Percentiles rank a stretch among this genome's conserved stretches.
Conservation (phyloP, 495 filamentous ascomycete species). For the Aspergillus sparsus region DNA sequence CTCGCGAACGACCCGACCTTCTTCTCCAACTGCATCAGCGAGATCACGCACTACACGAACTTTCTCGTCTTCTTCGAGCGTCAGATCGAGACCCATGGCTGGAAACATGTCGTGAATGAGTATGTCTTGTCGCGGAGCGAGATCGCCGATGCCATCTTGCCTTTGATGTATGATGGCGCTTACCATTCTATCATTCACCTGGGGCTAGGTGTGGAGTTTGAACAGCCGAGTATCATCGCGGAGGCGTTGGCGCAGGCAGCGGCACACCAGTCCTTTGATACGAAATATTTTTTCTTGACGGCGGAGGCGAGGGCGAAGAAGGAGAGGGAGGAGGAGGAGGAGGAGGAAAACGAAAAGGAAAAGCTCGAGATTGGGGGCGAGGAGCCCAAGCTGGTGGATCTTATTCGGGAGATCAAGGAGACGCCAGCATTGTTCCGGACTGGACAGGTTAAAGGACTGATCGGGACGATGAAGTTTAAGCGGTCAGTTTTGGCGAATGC, state of each 20-base stretch:
- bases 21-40: constrained; percentile 23
- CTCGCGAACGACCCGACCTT: constrained; percentile 21
- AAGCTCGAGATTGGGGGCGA: background rate
- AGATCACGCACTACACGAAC: constrained; percentile 31
- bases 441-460: constrained; percentile 17
- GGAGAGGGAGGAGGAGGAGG: background rate
- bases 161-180: constrained; percentile 31
- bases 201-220: constrained; percentile 43
- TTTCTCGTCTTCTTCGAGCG: constrained; percentile 39
- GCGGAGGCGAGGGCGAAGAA: constrained; percentile 8
- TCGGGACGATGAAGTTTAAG: constrained; percentile 16
- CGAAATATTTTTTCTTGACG: constrained; percentile 21
- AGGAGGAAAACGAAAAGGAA: background rate
- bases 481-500: background rate
- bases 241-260: constrained; percentile 42
- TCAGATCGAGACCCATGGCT: constrained; percentile 30
- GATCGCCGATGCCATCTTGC: constrained; percentile 32
- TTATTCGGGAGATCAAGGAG: background rate
- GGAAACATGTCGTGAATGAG: constrained; percentile 29
- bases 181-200: constrained; percentile 44
- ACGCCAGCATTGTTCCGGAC: constrained; percentile 19
- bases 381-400: background rate
- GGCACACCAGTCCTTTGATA: constrained; percentile 26
- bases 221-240: constrained; percentile 37
- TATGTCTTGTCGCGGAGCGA: constrained; percentile 30